These are phyloP conservation scores for Flammula alnicola DNA, from an alignment of 1,284 basidiomycete species.

Conservation along the genomic window DNA sequence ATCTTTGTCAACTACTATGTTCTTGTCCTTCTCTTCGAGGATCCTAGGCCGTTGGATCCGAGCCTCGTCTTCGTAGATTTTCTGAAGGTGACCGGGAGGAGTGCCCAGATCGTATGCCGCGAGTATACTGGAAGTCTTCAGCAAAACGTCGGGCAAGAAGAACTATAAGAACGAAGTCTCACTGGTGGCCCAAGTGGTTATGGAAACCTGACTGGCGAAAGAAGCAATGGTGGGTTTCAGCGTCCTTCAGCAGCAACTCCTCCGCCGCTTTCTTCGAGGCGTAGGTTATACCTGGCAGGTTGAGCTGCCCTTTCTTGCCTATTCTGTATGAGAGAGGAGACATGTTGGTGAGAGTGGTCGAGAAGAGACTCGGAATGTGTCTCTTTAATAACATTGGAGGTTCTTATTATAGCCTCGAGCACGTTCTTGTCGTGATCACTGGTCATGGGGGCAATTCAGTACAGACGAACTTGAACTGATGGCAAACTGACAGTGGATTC, in stretches of 20 bases:
- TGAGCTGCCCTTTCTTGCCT: slow-evolving; percentile 45
- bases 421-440: too few species aligned
- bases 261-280: slow-evolving; percentile 50
- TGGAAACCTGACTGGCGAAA: slow-evolving; percentile 56
- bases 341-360: background rate
- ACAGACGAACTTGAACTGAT: too few species aligned
- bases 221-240: slow-evolving; percentile 61
- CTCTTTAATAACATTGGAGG: too few species aligned
- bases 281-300: slow-evolving; percentile 54
- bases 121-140: slow-evolving; percentile 46
- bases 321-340: slow-evolving; percentile 27
- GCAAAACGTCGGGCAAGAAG: background rate
- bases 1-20: slow-evolving; percentile 42
- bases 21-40: slow-evolving; percentile 41
- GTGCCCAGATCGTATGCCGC: slow-evolving; percentile 73
- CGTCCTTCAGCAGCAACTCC: slow-evolving; percentile 57
- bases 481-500: too few species aligned
- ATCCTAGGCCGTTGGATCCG: slow-evolving; percentile 49
- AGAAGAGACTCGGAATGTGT: background rate
- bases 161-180: background rate
- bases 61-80: slow-evolving; percentile 53
- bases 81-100: slow-evolving; percentile 51
- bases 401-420: too few species aligned
- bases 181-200: slow-evolving; percentile 59
- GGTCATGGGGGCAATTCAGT: too few species aligned